Evolutionary conservation across 2,329 filamentous ascomycete species (phyloP), one percentile per base, ranked within the genome.

Genomic region (Diaporthe citrichinensis): DNA sequence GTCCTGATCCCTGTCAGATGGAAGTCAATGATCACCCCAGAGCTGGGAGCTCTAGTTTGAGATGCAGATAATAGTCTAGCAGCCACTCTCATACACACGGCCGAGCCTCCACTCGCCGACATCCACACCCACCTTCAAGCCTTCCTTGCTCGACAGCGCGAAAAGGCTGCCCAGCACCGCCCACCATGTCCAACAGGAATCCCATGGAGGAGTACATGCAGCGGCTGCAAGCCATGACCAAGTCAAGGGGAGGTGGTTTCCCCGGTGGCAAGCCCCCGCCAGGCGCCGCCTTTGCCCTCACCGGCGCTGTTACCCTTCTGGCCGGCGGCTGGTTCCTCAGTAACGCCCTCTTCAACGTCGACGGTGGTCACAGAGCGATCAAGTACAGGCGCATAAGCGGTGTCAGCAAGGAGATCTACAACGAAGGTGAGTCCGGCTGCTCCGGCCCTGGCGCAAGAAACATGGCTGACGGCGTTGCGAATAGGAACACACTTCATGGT

Each of bases 341-440:
- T 80, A 90, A 92, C 83, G 89, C 91, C 59, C 87, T 93, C 7
- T 93, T 93, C 88, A 93, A 93, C 87, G 97, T 99, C 81, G 97
- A 99, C 83, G 97, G 97, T 93, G 97, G 97, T 87, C 97, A 98
- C 86, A 93, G 97, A 83, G 97, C 97, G 79, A 99, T 99, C 90
- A 99, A 99, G 87, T 99, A 99, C 88, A 95, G 94, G 81, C 93
- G 96, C 84, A 82, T 98, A 86, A 94, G 92, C 82, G 97, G 97
- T 89, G 96, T 99, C 74, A 93, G 94, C 89, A 96, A 96, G 87
- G 95, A 98, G 83, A 99, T 99, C 85, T 99, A 98, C 88, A 90
- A 82, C 81, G 97, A 99, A 95, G 97, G 96, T 95, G 86, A 78
- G 84, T 75, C 41, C 77, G 74, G 72, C 36, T 65, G 73, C 69